Evolutionary conservation across 2,329 filamentous ascomycete species (phyloP).

Genomic region (Didymellaceae sp.): DNA sequence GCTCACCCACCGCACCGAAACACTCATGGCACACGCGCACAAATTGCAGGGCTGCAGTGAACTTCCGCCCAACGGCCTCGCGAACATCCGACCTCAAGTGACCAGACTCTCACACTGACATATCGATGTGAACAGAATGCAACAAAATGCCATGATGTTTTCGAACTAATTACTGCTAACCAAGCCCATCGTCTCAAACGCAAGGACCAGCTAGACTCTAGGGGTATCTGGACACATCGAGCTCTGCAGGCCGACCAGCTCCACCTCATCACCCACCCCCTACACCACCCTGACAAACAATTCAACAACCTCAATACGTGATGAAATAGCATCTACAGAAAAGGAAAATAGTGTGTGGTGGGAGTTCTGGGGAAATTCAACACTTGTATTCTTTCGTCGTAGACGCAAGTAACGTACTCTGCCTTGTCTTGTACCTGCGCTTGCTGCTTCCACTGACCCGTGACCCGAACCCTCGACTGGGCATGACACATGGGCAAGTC

Average conservation of each 20-base stretch:
- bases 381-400: background rate
- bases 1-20: background rate
- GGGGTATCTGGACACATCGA: slow-evolving; percentile 15
- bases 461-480: background rate
- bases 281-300: background rate
- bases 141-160: background rate
- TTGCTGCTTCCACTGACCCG: background rate
- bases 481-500: too few species aligned
- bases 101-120: too few species aligned
- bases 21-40: too few species aligned
- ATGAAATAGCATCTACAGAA: slow-evolving; percentile 18
- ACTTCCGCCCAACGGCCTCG: too few species aligned
- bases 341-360: slow-evolving; percentile 10
- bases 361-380: background rate
- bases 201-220: slow-evolving; percentile 1
- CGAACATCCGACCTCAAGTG: too few species aligned
- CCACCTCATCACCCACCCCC: background rate
- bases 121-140: too few species aligned
- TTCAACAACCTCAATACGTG: slow-evolving; percentile 9
- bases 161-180: slow-evolving; percentile 15
- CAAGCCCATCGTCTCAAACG: background rate
- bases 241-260: background rate
- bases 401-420: too few species aligned
- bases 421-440: background rate
- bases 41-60: too few species aligned